These are phyloP conservation scores for Teunomyces barrocoloradensis DNA, from an alignment of 805 yeast genomes.

Conservation along the genomic window DNA sequence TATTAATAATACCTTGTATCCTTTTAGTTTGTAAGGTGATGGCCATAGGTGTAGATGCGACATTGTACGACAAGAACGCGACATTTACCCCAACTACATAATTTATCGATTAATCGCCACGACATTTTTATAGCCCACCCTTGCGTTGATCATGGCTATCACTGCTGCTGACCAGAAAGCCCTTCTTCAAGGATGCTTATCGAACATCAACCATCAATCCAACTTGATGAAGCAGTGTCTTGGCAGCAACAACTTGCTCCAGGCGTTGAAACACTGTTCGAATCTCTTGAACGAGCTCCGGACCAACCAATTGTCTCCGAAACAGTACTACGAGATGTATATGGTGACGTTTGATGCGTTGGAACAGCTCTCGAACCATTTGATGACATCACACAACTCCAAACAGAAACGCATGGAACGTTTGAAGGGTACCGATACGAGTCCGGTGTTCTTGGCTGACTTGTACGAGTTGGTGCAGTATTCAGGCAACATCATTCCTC, in stretches of 20 bases:
- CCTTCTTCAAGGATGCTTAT: slow-evolving; percentile 26
- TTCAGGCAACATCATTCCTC: slow-evolving; percentile 88
- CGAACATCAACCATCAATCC: slow-evolving; percentile 64
- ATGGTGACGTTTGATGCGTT: slow-evolving; percentile 81
- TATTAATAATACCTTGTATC: not conserved
- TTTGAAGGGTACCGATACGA: not conserved
- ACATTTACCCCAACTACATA: too few relatives aligned
- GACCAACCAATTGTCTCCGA: slow-evolving; percentile 73
- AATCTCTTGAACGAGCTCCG: slow-evolving; percentile 78
- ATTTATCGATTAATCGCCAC: not conserved
- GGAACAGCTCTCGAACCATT: slow-evolving; percentile 59
- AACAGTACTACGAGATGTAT: slow-evolving; percentile 90
- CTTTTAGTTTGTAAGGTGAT: not conserved
- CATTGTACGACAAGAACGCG: not conserved
- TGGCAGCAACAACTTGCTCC: slow-evolving; percentile 66
- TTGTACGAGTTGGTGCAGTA: slow-evolving; percentile 93
- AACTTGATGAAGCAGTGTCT: slow-evolving; percentile 73
- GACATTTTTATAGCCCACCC: not conserved
- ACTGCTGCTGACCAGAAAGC: slow-evolving; percentile 2
- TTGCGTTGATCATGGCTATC: too few relatives aligned
- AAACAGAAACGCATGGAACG: slow-evolving; percentile 41
- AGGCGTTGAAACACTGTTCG: slow-evolving; percentile 84
- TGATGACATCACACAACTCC: slow-evolving; percentile 64
- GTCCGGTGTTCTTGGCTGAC: slow-evolving; percentile 60
- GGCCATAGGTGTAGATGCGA: not conserved